Evolutionary conservation across 352 stramenopile species (phyloP).

Genomic region (Phytophthora quininea): DNA sequence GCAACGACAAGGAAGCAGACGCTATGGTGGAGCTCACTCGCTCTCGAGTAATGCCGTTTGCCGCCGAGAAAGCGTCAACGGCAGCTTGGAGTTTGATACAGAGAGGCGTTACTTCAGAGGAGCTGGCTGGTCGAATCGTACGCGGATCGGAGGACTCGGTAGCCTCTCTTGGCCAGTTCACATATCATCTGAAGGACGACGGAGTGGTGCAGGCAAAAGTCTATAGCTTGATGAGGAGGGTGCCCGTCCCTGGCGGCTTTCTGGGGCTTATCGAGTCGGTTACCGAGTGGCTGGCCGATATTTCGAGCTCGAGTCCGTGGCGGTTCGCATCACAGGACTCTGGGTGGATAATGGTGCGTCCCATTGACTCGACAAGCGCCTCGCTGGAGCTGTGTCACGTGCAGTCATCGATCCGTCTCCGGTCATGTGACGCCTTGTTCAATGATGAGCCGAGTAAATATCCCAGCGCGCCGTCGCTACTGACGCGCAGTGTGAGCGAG

Average conservation of each 20-base stretch:
- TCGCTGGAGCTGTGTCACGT: slow-evolving; percentile 11
- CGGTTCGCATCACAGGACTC: slow-evolving; percentile 22
- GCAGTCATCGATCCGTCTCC: slow-evolving; percentile 15
- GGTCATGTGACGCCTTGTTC: not conserved
- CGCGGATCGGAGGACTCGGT: slow-evolving; percentile 9
- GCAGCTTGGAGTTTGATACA: slow-evolving; percentile 19
- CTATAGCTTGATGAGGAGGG: slow-evolving; percentile 15
- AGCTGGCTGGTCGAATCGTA: not conserved
- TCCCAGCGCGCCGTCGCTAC: slow-evolving; percentile 10
- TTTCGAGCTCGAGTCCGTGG: slow-evolving; percentile 11
- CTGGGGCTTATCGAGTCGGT: slow-evolving; percentile 22
- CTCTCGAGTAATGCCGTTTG: slow-evolving; percentile 18
- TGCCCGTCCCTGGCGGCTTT: slow-evolving; percentile 15
- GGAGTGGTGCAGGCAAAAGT: slow-evolving; percentile 12
- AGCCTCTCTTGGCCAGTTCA: slow-evolving; percentile 11
- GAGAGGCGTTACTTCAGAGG: slow-evolving; percentile 4
- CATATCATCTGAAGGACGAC: slow-evolving; percentile 2
- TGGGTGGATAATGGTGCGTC: slow-evolving; percentile 16
- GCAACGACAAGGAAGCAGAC: slow-evolving; percentile 1
- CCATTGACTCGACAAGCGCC: not conserved
- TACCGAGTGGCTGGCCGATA: slow-evolving; percentile 13
- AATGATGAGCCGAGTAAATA: not conserved
- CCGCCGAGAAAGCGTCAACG: slow-evolving; percentile 1
- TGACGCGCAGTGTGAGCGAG: slow-evolving; percentile 20
- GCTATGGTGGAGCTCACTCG: slow-evolving; percentile 22